Percentiles rank a stretch among this genome's conserved stretches.
Conservation (phyloP, 2,329 filamentous ascomycete genomes). For the Xylaria sp. region DNA sequence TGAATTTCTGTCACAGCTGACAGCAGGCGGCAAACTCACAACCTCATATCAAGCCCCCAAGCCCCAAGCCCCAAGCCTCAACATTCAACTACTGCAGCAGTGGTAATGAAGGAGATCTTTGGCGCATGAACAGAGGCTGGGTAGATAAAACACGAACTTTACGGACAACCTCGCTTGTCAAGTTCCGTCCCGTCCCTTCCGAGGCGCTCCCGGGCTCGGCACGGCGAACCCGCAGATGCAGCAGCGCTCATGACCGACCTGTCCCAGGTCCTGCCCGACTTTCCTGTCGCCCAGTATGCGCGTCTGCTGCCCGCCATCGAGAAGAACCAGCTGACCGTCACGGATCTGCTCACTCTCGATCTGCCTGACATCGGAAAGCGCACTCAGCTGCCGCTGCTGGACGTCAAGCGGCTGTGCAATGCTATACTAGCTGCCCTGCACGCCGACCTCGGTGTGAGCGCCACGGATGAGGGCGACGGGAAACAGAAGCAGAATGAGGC, state of each 20-base stretch:
- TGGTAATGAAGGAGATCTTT: not conserved
- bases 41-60: not conserved
- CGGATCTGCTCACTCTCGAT: conserved; percentile 87
- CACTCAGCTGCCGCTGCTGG: conserved; percentile 81
- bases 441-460: conserved; percentile 61
- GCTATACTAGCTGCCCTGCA: conserved; percentile 75
- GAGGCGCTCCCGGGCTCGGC: conserved; percentile 27
- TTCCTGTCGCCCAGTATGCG: conserved; percentile 75
- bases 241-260: conserved; percentile 81
- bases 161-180: not conserved
- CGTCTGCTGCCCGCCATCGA: conserved; percentile 84
- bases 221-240: conserved; percentile 36
- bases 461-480: not conserved
- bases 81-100: not conserved
- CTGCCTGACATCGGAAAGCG: conserved; percentile 84
- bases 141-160: not conserved
- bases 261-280: conserved; percentile 81
- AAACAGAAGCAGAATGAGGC: conserved; percentile 36
- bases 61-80: not conserved
- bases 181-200: conserved; percentile 1
- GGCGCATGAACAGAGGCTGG: conserved; percentile 9
- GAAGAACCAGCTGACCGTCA: conserved; percentile 77
- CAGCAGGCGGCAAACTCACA: conserved; percentile 13
- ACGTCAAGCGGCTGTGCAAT: conserved; percentile 78
- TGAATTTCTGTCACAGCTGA: too few species aligned